Evolutionary conservation across 371 early-diverging fungal genomes (phyloP).

Genomic region (Mucor velutinosus): DNA sequence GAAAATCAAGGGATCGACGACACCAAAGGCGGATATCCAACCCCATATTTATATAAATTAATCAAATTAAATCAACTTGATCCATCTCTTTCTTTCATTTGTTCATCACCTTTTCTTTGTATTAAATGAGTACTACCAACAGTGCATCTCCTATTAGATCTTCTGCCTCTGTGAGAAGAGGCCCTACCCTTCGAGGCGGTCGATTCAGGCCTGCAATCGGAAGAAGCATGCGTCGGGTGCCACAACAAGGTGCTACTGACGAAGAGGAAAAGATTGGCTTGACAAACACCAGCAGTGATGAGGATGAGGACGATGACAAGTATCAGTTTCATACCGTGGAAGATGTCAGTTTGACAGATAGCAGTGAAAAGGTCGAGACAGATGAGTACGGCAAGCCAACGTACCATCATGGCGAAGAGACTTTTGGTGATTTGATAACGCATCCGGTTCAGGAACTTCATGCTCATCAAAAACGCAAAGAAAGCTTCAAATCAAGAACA

Average conservation of each 20-base stretch:
- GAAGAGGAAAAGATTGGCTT: constrained; percentile 40
- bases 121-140: background rate
- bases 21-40: background rate
- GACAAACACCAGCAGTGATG: constrained; percentile 1
- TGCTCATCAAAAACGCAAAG: constrained; percentile 37
- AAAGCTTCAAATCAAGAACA: constrained; percentile 23
- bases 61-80: background rate
- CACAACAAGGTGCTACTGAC: constrained; percentile 11
- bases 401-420: constrained; percentile 49
- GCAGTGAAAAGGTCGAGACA: constrained; percentile 23
- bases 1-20: constrained; percentile 2
- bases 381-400: constrained; percentile 16
- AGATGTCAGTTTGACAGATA: background rate
- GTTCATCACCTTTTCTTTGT: background rate
- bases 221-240: constrained; percentile 14
- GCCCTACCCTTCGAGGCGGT: constrained; percentile 42
- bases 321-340: constrained; percentile 9
- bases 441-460: constrained; percentile 42
- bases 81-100: background rate
- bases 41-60: background rate
- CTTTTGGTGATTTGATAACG: constrained; percentile 45
- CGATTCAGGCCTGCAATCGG: constrained; percentile 36
- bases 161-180: constrained; percentile 24
- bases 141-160: background rate
- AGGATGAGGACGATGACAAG: background rate